Percentiles rank a stretch among this genome's conserved stretches.
Evolutionary conservation across 805 yeast species (phyloP).

Genomic region (Hanseniaspora singularis): DNA sequence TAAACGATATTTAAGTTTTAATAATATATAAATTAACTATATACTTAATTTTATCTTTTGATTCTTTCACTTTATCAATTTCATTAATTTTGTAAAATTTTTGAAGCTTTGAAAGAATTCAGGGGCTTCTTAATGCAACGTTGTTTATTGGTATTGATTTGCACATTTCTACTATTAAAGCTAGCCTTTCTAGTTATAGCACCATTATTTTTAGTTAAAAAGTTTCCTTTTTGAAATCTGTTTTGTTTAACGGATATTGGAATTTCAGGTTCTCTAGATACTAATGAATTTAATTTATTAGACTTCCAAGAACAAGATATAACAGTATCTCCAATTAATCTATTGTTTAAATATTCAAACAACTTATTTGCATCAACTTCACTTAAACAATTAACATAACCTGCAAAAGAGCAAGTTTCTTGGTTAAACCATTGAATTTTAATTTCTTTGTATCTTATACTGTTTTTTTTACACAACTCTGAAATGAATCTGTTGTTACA

Average conservation of each 20-base stretch:
- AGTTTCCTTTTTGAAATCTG: not conserved
- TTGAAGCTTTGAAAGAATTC: no score
- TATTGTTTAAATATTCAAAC: constrained; percentile 20
- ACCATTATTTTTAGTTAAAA: not conserved
- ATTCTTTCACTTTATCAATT: no score
- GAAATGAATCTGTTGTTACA: constrained; percentile 24
- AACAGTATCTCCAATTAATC: constrained; percentile 25
- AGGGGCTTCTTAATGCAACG: no score
- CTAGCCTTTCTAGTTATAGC: no score
- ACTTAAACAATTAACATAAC: constrained; percentile 21
- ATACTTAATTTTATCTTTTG: no score
- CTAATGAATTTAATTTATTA: not conserved
- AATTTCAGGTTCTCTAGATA: constrained; percentile 1
- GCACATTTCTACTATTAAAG: not conserved
- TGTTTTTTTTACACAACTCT: constrained; percentile 23
- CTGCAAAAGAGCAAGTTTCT: constrained; percentile 22
- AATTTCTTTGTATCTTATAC: constrained; percentile 20
- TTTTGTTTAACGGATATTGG: not conserved
- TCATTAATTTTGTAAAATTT: no score
- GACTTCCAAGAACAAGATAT: constrained; percentile 22
- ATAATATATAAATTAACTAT: no score
- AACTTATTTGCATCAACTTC: constrained; percentile 21
- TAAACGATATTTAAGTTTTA: no score
- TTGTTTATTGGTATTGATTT: not conserved
- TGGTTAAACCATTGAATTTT: constrained; percentile 19